phyloP scores from a whole-genome alignment of 2,329 filamentous ascomycete species.

The Ophiostoma sp. region DNA sequence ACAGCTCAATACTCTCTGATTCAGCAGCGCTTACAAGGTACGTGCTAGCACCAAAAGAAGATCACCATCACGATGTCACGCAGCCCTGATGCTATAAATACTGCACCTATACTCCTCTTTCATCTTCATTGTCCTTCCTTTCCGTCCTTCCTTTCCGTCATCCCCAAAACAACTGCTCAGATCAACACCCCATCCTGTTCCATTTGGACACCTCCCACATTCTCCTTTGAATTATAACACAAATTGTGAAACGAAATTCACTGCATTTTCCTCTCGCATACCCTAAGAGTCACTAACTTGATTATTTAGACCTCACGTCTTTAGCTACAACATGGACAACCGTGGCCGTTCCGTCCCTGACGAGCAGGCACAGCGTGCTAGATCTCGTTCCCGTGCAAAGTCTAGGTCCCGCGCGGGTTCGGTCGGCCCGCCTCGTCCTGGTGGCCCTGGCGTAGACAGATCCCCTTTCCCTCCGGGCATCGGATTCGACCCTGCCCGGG shows the following conservation, averaged over 20 bases:
- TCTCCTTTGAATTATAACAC: too few relatives aligned
- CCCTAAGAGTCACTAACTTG: not conserved
- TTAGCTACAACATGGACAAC: constrained; percentile 14
- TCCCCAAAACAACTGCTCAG: not conserved
- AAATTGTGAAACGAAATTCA: too few relatives aligned
- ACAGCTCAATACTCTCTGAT: not conserved
- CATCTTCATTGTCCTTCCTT: not conserved
- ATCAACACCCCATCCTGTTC: not conserved
- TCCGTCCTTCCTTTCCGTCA: not conserved
- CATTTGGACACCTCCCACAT: not conserved
- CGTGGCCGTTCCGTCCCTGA: not conserved
- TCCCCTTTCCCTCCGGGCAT: constrained; percentile 28
- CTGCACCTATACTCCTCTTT: too few relatives aligned
- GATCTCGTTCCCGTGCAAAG: constrained; percentile 5
- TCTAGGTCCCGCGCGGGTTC: constrained; percentile 11
- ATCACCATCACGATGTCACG: not conserved
- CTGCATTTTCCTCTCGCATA: too few relatives aligned
- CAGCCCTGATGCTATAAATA: too few relatives aligned
- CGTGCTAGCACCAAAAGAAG: not conserved
- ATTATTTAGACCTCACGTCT: too few relatives aligned
- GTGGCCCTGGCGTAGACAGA: not conserved
- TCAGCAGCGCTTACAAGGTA: not conserved
- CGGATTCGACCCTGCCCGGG: constrained; percentile 43
- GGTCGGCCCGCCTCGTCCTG: not conserved
- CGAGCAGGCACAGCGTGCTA: not conserved